Evolutionary conservation across 805 yeast genomes (phyloP).

Genomic region (Sugiyamaella valdiviana): DNA sequence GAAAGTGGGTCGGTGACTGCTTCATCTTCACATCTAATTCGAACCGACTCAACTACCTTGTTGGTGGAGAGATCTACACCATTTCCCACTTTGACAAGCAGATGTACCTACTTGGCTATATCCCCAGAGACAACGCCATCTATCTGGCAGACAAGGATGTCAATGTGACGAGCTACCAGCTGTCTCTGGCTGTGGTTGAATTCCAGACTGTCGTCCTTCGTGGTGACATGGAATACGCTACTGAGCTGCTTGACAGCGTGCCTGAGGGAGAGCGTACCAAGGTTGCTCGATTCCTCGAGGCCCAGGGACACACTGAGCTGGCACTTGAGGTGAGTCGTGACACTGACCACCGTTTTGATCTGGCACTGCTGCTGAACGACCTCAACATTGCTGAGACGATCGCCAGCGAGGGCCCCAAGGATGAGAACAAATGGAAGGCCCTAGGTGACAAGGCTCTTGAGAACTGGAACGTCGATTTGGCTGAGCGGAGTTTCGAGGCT

Average conservation of each 20-base stretch:
- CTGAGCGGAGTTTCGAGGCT: slow-evolving; percentile 68
- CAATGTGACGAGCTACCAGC: slow-evolving; percentile 70
- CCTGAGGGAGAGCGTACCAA: slow-evolving; percentile 62
- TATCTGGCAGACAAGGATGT: slow-evolving; percentile 89
- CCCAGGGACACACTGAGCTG: slow-evolving; percentile 79
- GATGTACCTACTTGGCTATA: slow-evolving; percentile 80
- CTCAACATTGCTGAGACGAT: slow-evolving; percentile 65
- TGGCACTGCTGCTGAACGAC: slow-evolving; percentile 72
- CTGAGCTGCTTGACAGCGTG: slow-evolving; percentile 49
- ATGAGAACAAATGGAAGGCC: slow-evolving; percentile 78
- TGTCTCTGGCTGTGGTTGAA: slow-evolving; percentile 82
- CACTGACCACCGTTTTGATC: slow-evolving; percentile 83
- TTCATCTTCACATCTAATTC: slow-evolving; percentile 83
- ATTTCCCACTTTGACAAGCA: slow-evolving; percentile 88
- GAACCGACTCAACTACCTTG: slow-evolving; percentile 86
- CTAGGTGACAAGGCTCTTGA: slow-evolving; percentile 82
- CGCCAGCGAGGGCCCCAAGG: slow-evolving; percentile 35
- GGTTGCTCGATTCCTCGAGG: slow-evolving; percentile 87
- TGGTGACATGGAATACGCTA: slow-evolving; percentile 86
- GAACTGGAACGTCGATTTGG: slow-evolving; percentile 73
- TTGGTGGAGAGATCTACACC: slow-evolving; percentile 89
- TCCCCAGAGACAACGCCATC: slow-evolving; percentile 83
- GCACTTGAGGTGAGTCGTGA: slow-evolving; percentile 82
- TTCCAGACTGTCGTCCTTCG: slow-evolving; percentile 93
- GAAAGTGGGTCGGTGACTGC: slow-evolving; percentile 97